Base-by-base conservation (phyloP, 345 rosid species). In the Gossypium bickii region DNA sequence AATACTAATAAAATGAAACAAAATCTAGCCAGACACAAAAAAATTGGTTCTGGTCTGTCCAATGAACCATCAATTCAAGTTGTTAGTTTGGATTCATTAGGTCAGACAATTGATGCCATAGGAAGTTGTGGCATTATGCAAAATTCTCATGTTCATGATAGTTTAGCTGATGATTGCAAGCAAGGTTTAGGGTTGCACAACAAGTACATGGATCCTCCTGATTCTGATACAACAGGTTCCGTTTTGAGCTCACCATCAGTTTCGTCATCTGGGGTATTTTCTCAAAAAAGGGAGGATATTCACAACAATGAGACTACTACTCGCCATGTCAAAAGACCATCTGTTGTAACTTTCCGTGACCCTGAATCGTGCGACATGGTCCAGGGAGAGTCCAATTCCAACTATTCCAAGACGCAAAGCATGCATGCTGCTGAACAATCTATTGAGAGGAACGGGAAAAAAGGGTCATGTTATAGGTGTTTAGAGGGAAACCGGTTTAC, bases 391-490 rank as follows among this genome's bases (percentile, higher is more conserved):
- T 83, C 78, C 70, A 74, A 45, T 52, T 83, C 78, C 67, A 77
- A 51, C 63, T 1, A 24, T 25, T 88, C 86, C 47, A 85, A 80
- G 58, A 71, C 51, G 56, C 89, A 82, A 58, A 81, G 78, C 73
- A 9, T 77, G 58, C 76, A 78, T n/a, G 70, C 17, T 61, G 78
- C 78, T 10, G 61, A 9, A 57, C 87, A 58, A 44, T 80, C 64
- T 76, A 89, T 88, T 70, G 82, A 79, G 41, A 92, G 90, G 78
- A 86, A 79, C 41, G 94, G 89, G 60, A 93, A 87, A 79, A 90
- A 79, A 78, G 93, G 92, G 44, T 83, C 93, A 9, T 91, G 99
- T 79, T 90, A 90, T 80, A 88, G 87, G 43, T 95, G 99, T 83
- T 22, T 71, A 75, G 73, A 74, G 77, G 94, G 97, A 52, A 90